A percentile compares a stretch with the other conserved stretches of the same genome.
phyloP scores from a whole-genome alignment of 257 asterid species.

The Fraxinus quadrangulata region DNA sequence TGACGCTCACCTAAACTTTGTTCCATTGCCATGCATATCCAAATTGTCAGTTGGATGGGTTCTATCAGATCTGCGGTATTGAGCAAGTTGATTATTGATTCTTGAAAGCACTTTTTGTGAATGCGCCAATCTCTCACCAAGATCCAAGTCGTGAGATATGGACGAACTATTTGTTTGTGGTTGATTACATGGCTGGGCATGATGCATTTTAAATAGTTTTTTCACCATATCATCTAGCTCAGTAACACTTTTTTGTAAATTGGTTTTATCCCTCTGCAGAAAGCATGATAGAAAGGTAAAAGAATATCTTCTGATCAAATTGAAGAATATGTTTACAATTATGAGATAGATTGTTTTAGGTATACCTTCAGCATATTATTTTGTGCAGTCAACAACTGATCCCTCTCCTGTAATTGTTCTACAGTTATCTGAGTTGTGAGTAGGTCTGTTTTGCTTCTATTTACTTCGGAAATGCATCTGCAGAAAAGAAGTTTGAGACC shows the following conservation, averaged over 20 bases:
- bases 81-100: slow-evolving; percentile 44
- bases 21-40: slow-evolving; percentile 26
- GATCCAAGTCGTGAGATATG: slow-evolving; percentile 38
- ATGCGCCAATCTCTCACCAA: slow-evolving; percentile 48
- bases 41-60: slow-evolving; percentile 22
- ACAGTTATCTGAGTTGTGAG: slow-evolving; percentile 51
- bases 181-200: slow-evolving; percentile 33
- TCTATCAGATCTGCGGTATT: slow-evolving; percentile 35
- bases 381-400: slow-evolving; percentile 73
- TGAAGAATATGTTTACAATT: background rate
- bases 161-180: slow-evolving; percentile 36
- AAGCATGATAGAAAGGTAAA: slow-evolving; percentile 11
- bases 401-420: slow-evolving; percentile 72
- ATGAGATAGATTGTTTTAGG: slow-evolving; percentile 5
- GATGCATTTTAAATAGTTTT: slow-evolving; percentile 47
- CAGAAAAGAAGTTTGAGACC: slow-evolving; percentile 20
- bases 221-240: slow-evolving; percentile 76
- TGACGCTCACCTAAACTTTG: slow-evolving; percentile 40
- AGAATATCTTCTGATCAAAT: slow-evolving; percentile 12
- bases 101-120: slow-evolving; percentile 50
- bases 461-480: slow-evolving; percentile 62
- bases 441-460: slow-evolving; percentile 54
- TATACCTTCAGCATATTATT: slow-evolving; percentile 78
- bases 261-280: slow-evolving; percentile 66
- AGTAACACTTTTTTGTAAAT: slow-evolving; percentile 58